Base-by-base conservation (phyloP, 345 rosid genomes). In the Tarenaya hassleriana region DNA sequence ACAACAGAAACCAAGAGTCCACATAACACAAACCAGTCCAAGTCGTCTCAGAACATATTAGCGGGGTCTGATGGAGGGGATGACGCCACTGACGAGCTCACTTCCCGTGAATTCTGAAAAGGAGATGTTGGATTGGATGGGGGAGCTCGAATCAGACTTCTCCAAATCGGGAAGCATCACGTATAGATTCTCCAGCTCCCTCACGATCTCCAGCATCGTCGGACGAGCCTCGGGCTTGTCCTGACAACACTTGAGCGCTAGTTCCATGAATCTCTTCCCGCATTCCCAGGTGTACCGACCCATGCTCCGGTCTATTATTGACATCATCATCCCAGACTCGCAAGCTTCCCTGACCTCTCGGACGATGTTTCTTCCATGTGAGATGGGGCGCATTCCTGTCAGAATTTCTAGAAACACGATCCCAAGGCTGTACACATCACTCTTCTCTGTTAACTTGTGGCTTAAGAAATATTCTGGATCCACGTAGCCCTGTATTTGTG, bases 381-480 rank as follows among this genome's bases (percentile, higher is more conserved):
- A 69, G 39, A 72, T 72, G 1, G 77, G 77, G 11, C 40, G 58
- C 83, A 72, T 72, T 35, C 80, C 78, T 8, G 80, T 75, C 16
- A 75, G 57, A 12, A 78, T 75, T 41, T 78, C 83, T 10, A 75
- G 72, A 59, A 78, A 69, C 13, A 78, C 76, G 3, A 78, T n/a
- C n/a, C n/a, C n/a, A n/a, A n/a, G n/a, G n/a, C n/a, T n/a, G n/a
- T n/a, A n/a, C n/a, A n/a, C n/a, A 31, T 78, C 83, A 24, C 80
- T 78, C 64, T 78, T 75, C 31, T 75, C 78, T 1, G 78, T 75
- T 45, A 78, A 57, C 33, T 67, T 60, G 71, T 59, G 66, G 47
- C 77, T 72, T 45, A 67, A 46, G 58, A 67, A 69, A 54, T 78
- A 75, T 10, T 72, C 80, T 34, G 83, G 83, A 67, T 75, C 83